Conservation (phyloP, 768 basidiomycete genomes). For the Trametes elegans region DNA sequence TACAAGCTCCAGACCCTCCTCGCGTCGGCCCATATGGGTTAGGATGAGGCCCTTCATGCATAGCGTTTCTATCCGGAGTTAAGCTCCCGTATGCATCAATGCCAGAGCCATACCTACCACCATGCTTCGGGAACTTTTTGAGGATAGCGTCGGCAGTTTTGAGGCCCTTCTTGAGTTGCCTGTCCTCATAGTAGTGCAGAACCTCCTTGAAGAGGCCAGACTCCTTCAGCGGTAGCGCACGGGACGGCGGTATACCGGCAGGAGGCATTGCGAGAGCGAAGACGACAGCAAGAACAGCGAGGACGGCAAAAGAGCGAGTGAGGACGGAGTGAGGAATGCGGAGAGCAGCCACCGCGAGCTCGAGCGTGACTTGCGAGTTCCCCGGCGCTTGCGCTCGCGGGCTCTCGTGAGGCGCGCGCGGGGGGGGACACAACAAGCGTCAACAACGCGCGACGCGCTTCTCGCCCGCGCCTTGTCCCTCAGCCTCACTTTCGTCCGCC, state of each 20-base stretch:
- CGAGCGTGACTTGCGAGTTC: too few relatives aligned
- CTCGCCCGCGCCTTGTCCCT: background rate
- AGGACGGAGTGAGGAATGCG: background rate
- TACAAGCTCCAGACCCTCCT: conserved; percentile 79
- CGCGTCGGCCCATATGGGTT: conserved; percentile 75
- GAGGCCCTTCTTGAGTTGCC: conserved; percentile 84
- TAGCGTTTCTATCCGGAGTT: conserved; percentile 67
- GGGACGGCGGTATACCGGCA: conserved; percentile 36
- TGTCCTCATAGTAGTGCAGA: conserved; percentile 82
- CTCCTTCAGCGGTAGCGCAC: conserved; percentile 79
- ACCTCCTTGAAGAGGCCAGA: conserved; percentile 82
- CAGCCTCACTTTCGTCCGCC: conserved; percentile 12
- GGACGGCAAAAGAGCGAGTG: background rate
- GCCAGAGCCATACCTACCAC: conserved; percentile 55
- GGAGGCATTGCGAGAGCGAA: conserved; percentile 24
- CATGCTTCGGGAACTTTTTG: conserved; percentile 94
- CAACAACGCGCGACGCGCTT: conserved; percentile 25
- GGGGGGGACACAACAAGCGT: conserved; percentile 7
- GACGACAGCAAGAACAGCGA: conserved; percentile 5
- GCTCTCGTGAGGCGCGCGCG: background rate
- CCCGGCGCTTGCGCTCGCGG: background rate
- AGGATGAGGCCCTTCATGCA: conserved; percentile 94
- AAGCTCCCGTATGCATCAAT: background rate
- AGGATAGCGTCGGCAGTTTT: conserved; percentile 93
- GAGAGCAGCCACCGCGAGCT: conserved; percentile 10